These are phyloP conservation scores for Lasiodiplodia theobromae DNA, from an alignment of 2,329 filamentous ascomycete species.

Conservation along the genomic window DNA sequence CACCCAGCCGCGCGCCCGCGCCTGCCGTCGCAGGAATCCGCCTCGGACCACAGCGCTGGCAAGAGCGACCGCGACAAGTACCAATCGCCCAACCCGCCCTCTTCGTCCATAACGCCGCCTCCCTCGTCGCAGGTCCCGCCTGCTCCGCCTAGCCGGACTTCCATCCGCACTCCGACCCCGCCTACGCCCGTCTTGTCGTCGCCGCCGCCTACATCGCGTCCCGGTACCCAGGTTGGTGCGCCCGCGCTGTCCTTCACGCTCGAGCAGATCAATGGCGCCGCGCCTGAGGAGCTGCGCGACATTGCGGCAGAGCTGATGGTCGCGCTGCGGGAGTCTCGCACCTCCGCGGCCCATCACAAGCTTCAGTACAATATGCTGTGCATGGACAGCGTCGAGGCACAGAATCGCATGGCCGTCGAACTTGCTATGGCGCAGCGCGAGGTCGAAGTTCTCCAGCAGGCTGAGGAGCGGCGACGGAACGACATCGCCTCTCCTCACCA, in stretches of 20 bases:
- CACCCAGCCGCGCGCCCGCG: slow-evolving; percentile 11
- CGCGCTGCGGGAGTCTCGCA: slow-evolving; percentile 72
- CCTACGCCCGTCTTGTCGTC: slow-evolving; percentile 57
- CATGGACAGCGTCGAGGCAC: slow-evolving; percentile 83
- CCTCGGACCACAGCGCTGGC: slow-evolving; percentile 18
- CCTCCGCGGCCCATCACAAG: slow-evolving; percentile 88
- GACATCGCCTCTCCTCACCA: slow-evolving; percentile 62
- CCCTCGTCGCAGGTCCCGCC: slow-evolving; percentile 65
- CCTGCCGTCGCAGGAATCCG: slow-evolving; percentile 24
- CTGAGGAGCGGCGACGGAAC: slow-evolving; percentile 70
- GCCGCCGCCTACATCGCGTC: slow-evolving; percentile 53
- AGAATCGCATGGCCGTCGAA: slow-evolving; percentile 87
- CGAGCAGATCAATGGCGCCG: slow-evolving; percentile 61
- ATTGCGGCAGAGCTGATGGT: slow-evolving; percentile 61
- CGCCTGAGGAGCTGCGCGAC: slow-evolving; percentile 59
- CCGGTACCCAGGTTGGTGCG: slow-evolving; percentile 22
- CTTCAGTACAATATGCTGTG: slow-evolving; percentile 85
- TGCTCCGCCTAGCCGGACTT: slow-evolving; percentile 47
- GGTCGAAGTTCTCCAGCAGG: slow-evolving; percentile 80
- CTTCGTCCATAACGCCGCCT: slow-evolving; percentile 67
- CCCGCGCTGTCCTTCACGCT: slow-evolving; percentile 53
- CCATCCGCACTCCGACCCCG: slow-evolving; percentile 58
- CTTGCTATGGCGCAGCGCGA: slow-evolving; percentile 90
- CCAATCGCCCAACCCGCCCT: slow-evolving; percentile 51
- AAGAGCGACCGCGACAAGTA: slow-evolving; percentile 37